phyloP scores from a whole-genome alignment of 768 basidiomycete genomes.

The Psilocybe sp. region DNA sequence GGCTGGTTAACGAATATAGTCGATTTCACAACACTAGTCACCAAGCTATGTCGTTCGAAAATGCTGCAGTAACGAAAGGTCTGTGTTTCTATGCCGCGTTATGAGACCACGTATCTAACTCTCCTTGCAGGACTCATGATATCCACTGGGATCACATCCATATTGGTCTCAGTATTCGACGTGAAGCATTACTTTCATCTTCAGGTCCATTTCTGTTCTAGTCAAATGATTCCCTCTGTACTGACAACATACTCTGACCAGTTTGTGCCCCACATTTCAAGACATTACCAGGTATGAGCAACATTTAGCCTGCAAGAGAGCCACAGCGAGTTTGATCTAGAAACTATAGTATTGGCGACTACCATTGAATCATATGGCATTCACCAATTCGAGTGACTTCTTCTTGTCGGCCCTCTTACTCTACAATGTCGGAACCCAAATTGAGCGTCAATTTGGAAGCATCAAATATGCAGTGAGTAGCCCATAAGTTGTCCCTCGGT shows the following conservation, averaged over 20 bases:
- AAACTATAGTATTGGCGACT: conserved; percentile 80
- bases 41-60: conserved; percentile 61
- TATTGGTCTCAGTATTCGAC: conserved; percentile 76
- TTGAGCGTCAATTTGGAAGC: conserved; percentile 86
- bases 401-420: conserved; percentile 73
- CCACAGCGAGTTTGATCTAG: conserved; percentile 30
- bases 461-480: conserved; percentile 78
- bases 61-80: conserved; percentile 87
- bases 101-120: background rate
- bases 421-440: conserved; percentile 63
- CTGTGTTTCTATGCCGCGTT: background rate
- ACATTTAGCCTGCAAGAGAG: conserved; percentile 7
- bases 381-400: conserved; percentile 83
- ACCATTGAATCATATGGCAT: conserved; percentile 67
- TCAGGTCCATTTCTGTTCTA: conserved; percentile 41
- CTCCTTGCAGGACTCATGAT: conserved; percentile 69
- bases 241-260: conserved; percentile 23
- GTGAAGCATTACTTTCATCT: conserved; percentile 88
- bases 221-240: background rate
- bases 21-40: background rate
- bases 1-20: no score
- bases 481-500: background rate
- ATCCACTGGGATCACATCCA: conserved; percentile 64
- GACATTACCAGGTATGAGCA: conserved; percentile 73
- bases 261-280: conserved; percentile 88